A percentile compares a stretch with the other conserved stretches of the same genome.
Conservation (phyloP, 2,329 filamentous ascomycete species). For the Beauveria sp. region DNA sequence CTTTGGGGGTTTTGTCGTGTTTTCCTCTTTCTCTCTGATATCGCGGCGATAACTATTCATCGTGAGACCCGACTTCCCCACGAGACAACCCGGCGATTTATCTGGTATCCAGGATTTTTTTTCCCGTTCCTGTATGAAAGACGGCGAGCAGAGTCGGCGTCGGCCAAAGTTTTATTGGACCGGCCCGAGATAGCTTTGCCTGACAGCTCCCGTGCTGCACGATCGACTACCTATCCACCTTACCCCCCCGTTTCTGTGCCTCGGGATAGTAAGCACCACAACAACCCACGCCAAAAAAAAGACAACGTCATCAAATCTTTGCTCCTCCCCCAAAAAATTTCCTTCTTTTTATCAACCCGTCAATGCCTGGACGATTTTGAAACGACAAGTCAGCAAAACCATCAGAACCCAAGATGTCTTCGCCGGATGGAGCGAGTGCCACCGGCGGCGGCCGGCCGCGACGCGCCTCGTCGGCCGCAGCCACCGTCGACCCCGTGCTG, state of each 20-base stretch:
- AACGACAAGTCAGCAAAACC: background rate
- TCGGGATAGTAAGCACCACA: background rate
- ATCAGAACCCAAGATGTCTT: background rate
- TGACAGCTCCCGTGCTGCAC: no score
- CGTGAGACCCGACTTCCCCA: no score
- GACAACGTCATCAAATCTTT: background rate
- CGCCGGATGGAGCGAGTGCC: conserved; percentile 1
- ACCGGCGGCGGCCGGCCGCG: background rate
- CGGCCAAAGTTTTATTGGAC: no score
- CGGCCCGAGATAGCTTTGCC: no score
- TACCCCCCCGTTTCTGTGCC: background rate
- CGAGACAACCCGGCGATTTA: no score
- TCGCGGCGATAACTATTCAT: no score
- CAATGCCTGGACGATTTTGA: background rate
- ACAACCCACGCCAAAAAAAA: background rate
- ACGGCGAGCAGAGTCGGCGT: no score
- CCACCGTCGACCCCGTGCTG: conserved; percentile 58
- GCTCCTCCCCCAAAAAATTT: no score
- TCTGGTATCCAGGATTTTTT: no score
- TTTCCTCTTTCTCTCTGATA: no score
- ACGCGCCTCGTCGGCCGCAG: conserved; percentile 14
- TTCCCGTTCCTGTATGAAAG: no score
- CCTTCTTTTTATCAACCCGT: background rate
- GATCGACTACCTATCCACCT: no score
- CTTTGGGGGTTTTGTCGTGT: background rate